A percentile compares a stretch with the other conserved stretches of the same genome.
phyloP scores from a whole-genome alignment of 2,329 filamentous ascomycete genomes.

The Echinosphaeria canescens region DNA sequence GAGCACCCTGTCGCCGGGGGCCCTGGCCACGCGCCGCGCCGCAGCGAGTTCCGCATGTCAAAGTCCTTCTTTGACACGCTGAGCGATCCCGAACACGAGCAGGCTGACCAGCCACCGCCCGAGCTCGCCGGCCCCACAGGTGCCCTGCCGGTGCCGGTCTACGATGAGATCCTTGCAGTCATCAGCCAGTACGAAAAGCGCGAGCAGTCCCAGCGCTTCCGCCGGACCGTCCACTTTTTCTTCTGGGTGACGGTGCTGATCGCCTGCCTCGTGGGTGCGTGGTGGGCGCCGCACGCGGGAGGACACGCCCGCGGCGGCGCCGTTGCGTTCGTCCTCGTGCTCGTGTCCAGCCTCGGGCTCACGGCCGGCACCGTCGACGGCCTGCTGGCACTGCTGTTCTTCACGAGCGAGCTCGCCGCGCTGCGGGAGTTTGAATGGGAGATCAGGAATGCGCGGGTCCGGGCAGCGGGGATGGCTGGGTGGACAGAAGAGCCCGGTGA shows the following conservation, averaged over 20 bases:
- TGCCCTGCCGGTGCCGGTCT: constrained; percentile 10
- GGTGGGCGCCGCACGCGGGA: constrained; percentile 63
- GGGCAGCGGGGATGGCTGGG: constrained; percentile 10
- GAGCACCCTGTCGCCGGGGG: no score
- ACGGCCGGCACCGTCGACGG: constrained; percentile 64
- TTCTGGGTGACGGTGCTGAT: constrained; percentile 43
- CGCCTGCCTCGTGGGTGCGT: constrained; percentile 60
- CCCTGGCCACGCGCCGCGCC: no score
- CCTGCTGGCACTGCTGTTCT: constrained; percentile 69
- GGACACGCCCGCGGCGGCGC: no score
- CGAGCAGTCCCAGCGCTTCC: constrained; percentile 48
- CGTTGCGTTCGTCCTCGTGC: constrained; percentile 61
- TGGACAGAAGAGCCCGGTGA: not conserved
- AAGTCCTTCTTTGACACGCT: no score
- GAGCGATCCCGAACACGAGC: no score
- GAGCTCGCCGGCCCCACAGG: constrained; percentile 4
- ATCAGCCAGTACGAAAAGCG: constrained; percentile 46
- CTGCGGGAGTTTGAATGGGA: constrained; percentile 92
- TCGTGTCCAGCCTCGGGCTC: constrained; percentile 61
- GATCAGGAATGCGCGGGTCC: constrained; percentile 42
- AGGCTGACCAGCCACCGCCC: no score
- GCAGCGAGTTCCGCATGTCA: no score
- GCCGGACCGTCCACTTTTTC: constrained; percentile 56
- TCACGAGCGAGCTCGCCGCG: constrained; percentile 61
- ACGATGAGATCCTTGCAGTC: constrained; percentile 50